These are phyloP conservation scores for Agaricus subrufescens DNA, from an alignment of 768 basidiomycete species.

Conservation along the genomic window DNA sequence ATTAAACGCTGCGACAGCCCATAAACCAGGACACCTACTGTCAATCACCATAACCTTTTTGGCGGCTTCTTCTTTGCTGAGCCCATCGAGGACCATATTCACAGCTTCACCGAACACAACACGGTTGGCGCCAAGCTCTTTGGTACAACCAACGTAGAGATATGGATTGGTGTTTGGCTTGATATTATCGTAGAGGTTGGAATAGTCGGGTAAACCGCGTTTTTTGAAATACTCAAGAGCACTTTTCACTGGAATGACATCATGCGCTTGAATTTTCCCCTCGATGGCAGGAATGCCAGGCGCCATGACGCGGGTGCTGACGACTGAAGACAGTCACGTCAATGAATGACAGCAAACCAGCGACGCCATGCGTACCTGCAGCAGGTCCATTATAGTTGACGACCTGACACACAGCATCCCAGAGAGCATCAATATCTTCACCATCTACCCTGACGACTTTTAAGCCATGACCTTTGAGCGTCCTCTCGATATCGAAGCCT, in stretches of 20 bases:
- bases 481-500: conserved; percentile 68
- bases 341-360: not conserved
- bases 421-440: conserved; percentile 77
- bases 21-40: conserved; percentile 39
- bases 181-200: conserved; percentile 58
- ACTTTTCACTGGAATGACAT: conserved; percentile 78
- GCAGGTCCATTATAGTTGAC: conserved; percentile 69
- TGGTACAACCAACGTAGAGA: conserved; percentile 64
- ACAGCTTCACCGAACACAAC: conserved; percentile 85
- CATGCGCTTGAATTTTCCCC: conserved; percentile 77
- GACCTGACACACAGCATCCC: conserved; percentile 55
- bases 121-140: conserved; percentile 76
- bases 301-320: conserved; percentile 67
- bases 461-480: conserved; percentile 77
- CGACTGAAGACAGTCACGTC: conserved; percentile 34
- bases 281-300: conserved; percentile 71
- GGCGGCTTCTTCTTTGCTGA: conserved; percentile 72
- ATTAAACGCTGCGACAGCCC: not conserved
- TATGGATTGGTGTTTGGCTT: conserved; percentile 53
- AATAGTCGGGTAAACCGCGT: conserved; percentile 54
- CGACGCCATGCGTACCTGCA: conserved; percentile 44
- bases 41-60: conserved; percentile 87
- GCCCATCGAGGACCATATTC: conserved; percentile 66
- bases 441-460: conserved; percentile 71
- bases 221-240: conserved; percentile 70